A percentile compares a stretch with the other conserved stretches of the same genome.
These are phyloP conservation scores for Nevesoporus exiguus DNA, from an alignment of 768 basidiomycete genomes.

Conservation along the genomic window DNA sequence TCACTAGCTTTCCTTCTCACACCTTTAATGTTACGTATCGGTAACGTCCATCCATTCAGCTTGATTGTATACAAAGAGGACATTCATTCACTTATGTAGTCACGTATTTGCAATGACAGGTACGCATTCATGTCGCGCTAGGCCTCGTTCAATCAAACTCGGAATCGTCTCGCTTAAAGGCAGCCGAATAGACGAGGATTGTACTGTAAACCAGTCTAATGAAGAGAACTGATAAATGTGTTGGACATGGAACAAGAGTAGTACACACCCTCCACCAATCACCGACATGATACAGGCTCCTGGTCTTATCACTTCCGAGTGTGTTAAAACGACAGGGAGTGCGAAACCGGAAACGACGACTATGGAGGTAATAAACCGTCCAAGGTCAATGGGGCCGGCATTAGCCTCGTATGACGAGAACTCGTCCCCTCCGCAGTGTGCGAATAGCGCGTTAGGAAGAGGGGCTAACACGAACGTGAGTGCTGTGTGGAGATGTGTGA, in stretches of 20 bases:
- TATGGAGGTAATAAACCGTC: constrained; percentile 88
- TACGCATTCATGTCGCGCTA: not conserved
- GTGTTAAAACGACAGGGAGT: constrained; percentile 86
- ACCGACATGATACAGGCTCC: constrained; percentile 94
- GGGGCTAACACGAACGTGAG: constrained; percentile 94
- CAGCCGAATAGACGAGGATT: constrained; percentile 82
- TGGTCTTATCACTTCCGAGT: constrained; percentile 81
- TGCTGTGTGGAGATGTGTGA: constrained; percentile 44
- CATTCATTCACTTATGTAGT: constrained; percentile 11
- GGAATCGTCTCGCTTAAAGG: constrained; percentile 77
- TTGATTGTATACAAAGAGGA: constrained; percentile 5
- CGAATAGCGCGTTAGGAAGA: constrained; percentile 89
- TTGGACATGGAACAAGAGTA: constrained; percentile 1
- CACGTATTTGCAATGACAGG: constrained; percentile 14
- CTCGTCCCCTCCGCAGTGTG: constrained; percentile 91
- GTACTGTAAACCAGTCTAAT: constrained; percentile 82
- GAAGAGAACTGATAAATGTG: not conserved
- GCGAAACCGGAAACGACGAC: constrained; percentile 94
- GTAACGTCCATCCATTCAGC: not conserved
- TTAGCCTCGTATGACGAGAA: constrained; percentile 74
- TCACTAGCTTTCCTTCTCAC: not conserved
- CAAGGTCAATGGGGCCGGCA: constrained; percentile 78
- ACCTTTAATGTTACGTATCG: not conserved
- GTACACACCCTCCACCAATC: constrained; percentile 74
- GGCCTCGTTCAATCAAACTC: constrained; percentile 57